Percentiles rank a stretch among this genome's conserved stretches.
phyloP scores from a whole-genome alignment of 306 rosid species.

The Clitoria ternatea region DNA sequence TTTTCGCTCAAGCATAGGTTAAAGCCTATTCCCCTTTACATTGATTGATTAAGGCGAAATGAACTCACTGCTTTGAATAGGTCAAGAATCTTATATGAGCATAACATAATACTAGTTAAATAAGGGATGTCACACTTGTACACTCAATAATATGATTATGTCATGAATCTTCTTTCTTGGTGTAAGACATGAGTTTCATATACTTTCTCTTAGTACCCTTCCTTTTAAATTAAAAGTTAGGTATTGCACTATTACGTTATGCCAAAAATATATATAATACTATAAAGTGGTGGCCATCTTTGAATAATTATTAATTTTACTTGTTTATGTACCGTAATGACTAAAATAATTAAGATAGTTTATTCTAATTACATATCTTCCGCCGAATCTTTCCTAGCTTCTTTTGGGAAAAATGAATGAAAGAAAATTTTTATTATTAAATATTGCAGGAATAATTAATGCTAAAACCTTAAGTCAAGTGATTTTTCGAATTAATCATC shows the following conservation, averaged over 20 bases:
- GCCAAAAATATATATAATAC: background rate
- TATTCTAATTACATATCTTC: too few relatives aligned
- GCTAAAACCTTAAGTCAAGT: too few relatives aligned
- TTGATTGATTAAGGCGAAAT: constrained; percentile 6
- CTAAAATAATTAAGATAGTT: too few relatives aligned
- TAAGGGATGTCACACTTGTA: background rate
- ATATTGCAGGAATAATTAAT: too few relatives aligned
- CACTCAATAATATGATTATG: background rate
- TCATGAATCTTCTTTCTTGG: background rate
- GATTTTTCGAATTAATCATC: too few relatives aligned
- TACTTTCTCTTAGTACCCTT: background rate
- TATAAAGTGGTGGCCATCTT: background rate
- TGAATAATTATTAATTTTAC: background rate
- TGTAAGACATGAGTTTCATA: background rate
- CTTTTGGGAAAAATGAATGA: too few relatives aligned
- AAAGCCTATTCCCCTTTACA: constrained; percentile 9
- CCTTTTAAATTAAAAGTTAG: background rate
- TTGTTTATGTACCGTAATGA: too few relatives aligned
- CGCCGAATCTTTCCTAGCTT: too few relatives aligned
- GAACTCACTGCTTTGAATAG: background rate
- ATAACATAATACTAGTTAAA: background rate
- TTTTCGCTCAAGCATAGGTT: constrained; percentile 16
- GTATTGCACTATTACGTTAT: background rate
- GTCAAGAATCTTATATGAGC: background rate
- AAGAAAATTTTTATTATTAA: too few relatives aligned